Base-by-base conservation (phyloP, 768 basidiomycete species). In the Suillus luteus region DNA sequence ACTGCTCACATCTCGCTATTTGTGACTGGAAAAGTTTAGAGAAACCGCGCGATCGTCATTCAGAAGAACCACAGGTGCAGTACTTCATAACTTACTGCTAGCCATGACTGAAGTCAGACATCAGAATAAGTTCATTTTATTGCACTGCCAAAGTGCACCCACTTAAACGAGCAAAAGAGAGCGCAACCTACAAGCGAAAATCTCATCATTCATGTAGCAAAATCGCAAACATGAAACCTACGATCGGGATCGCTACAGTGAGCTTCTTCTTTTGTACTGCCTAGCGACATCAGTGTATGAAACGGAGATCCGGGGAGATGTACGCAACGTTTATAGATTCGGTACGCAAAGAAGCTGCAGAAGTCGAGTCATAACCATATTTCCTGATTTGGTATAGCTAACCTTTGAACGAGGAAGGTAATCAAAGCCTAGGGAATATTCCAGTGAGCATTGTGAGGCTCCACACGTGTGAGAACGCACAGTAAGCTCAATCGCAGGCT, bases 401-500 rank as follows among this genome's bases (percentile, higher is more conserved):
- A 62, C 71, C 66, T 66, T 68, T 72, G 71, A 17, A 64, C 67
- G 8, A 74, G 44, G 33, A 72, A 72, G n/a, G 70, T 72, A 22
- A 72, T 38, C 63, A 65, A 67, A 22, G 71, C 71, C 71, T 73
- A n/a, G 19, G 43, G 2, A 5, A 19, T 22, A 3, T 27, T 69
- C 9, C 7, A 24, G 14, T 61, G 60, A 48, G 44, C 27, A 3
- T 19, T n/a, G 12, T 24, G 46, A 19, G 3, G 14, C 12, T 5
- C 55, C 22, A 24, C 1, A 54, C 15, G n/a, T 19, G 22, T 11
- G 5, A 63, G 19, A 35, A 37, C 66, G 60, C 40, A 72, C 71
- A 7, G 71, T 72, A 40, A 72, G n/a, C 31, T 59, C 65, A 1
- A 72, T 65, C 22, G 69, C 58, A 22, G 62, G 65, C 72, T 72